Conservation (phyloP, 78 protist genomes). For the Carpediemonas membranifera region DNA sequence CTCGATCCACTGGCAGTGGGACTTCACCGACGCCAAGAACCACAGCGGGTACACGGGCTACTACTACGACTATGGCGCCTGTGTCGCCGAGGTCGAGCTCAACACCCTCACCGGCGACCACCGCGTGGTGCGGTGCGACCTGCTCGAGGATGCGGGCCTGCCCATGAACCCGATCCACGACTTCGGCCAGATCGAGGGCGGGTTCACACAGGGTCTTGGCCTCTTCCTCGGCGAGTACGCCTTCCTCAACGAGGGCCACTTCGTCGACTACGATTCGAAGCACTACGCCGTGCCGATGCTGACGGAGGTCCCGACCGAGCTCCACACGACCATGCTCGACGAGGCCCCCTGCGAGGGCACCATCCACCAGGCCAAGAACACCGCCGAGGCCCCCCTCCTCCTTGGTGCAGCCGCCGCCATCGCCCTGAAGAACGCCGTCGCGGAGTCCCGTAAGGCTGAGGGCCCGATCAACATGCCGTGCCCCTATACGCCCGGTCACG, state of each 20-base stretch:
- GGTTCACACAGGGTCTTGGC: not conserved
- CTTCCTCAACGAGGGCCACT: not conserved
- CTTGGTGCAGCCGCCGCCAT: not conserved
- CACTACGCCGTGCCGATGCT: not conserved
- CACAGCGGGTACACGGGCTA: constrained; percentile 19
- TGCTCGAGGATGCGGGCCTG: not conserved
- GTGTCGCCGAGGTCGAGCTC: constrained; percentile 4
- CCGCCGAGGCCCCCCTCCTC: constrained; percentile 8
- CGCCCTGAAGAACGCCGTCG: too few relatives aligned
- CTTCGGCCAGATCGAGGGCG: constrained; percentile 27
- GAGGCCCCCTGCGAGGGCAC: not conserved
- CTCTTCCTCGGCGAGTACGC: not conserved
- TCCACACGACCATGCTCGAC: not conserved
- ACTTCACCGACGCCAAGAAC: too few relatives aligned
- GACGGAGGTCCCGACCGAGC: not conserved
- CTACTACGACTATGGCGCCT: constrained; percentile 9
- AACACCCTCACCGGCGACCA: constrained; percentile 7
- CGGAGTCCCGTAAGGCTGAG: too few relatives aligned
- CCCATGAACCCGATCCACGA: constrained; percentile 19
- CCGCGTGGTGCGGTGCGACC: not conserved
- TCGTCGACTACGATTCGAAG: not conserved
- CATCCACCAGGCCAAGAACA: not conserved
- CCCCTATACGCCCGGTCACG: too few relatives aligned
- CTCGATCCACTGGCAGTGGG: not conserved
- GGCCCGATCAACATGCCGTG: too few relatives aligned